A percentile compares a stretch with the other conserved stretches of the same genome.
Conservation (phyloP, 176 grass and related monocot species). For the Puya raimondii region DNA sequence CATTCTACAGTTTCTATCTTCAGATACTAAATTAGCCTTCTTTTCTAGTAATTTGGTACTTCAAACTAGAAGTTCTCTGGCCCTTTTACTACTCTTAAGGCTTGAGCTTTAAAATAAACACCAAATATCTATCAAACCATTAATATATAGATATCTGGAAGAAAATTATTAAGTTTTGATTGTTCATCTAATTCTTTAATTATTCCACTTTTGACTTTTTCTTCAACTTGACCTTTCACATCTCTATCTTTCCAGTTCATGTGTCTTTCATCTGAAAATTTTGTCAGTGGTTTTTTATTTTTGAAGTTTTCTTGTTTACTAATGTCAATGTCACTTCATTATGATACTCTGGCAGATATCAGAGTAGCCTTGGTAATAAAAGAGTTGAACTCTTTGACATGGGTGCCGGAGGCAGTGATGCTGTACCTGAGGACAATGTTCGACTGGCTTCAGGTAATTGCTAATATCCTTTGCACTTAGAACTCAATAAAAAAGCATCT, state of each 20-base stretch:
- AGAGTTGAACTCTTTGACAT: conserved; percentile 86
- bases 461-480: not conserved
- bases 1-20: too few species aligned
- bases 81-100: too few species aligned
- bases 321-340: not conserved
- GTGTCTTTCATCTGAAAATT: not conserved
- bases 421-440: conserved; percentile 43
- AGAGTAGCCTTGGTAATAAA: conserved; percentile 93
- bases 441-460: conserved; percentile 77
- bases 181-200: too few species aligned
- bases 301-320: not conserved
- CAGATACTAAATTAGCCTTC: too few species aligned
- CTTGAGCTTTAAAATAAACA: too few species aligned
- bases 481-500: not conserved
- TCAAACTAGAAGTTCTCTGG: too few species aligned
- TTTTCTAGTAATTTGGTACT: too few species aligned
- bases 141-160: too few species aligned
- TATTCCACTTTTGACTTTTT: not conserved
- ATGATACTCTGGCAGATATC: conserved; percentile 46
- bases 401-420: conserved; percentile 58
- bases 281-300: not conserved
- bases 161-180: too few species aligned
- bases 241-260: not conserved
- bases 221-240: not conserved
- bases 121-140: too few species aligned